These are phyloP conservation scores for Escovopsis sp. DNA, from an alignment of 2,329 filamentous ascomycete genomes.

Conservation along the genomic window DNA sequence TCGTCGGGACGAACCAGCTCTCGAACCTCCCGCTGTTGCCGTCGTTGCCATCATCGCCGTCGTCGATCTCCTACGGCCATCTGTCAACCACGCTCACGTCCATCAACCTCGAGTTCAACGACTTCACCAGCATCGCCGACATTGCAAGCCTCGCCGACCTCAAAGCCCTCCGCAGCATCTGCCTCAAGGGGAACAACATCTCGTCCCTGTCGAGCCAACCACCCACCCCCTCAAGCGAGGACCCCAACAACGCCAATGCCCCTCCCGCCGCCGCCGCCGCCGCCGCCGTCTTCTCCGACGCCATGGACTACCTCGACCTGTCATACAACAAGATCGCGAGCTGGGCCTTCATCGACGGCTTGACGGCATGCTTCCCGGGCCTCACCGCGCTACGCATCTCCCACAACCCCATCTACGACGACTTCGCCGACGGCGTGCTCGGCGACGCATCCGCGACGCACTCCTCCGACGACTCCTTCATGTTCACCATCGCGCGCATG, in stretches of 20 bases:
- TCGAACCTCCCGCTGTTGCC: conserved; percentile 26
- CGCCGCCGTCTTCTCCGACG: conserved; percentile 35
- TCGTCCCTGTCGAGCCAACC: conserved; percentile 18
- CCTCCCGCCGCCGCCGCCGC: not conserved
- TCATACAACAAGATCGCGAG: conserved; percentile 55
- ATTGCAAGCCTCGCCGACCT: conserved; percentile 39
- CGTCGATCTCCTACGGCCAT: conserved; percentile 17
- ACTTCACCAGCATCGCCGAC: conserved; percentile 44
- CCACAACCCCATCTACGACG: conserved; percentile 71
- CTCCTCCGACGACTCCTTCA: conserved; percentile 67
- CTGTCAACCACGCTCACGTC: conserved; percentile 42
- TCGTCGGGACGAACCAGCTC: conserved; percentile 44
- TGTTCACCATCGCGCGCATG: conserved; percentile 72
- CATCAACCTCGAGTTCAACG: conserved; percentile 59
- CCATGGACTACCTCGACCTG: conserved; percentile 52
- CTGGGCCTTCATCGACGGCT: conserved; percentile 61
- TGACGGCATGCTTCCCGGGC: conserved; percentile 55
- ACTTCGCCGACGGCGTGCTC: conserved; percentile 25
- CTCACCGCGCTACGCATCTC: conserved; percentile 63
- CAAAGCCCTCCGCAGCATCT: conserved; percentile 38
- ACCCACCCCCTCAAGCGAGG: conserved; percentile 9
- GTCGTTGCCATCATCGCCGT: too few species aligned
- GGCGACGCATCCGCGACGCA: conserved; percentile 14
- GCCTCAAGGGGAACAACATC: conserved; percentile 69
- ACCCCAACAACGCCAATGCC: too few species aligned